phyloP scores from a whole-genome alignment of 805 yeast genomes.

The Candida vaughaniae region DNA sequence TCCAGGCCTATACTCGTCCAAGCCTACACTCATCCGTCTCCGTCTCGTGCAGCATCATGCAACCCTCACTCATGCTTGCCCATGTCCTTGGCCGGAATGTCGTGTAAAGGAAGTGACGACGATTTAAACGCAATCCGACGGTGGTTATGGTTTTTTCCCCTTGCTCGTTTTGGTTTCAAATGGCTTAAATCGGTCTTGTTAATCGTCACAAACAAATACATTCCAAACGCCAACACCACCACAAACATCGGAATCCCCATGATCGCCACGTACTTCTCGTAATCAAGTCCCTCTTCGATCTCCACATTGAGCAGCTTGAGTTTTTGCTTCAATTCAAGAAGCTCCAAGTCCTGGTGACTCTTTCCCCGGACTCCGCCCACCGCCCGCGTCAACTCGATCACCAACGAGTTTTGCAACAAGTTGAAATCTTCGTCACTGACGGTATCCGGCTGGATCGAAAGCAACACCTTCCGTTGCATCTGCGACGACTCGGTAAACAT shows the following conservation, averaged over 20 bases:
- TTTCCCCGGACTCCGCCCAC: constrained; percentile 42
- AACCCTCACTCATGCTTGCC: constrained; percentile 5
- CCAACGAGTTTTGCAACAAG: constrained; percentile 40
- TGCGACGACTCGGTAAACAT: constrained; percentile 55
- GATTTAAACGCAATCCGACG: constrained; percentile 29
- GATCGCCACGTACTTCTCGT: constrained; percentile 60
- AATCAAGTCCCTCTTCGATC: constrained; percentile 49
- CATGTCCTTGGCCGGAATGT: constrained; percentile 12
- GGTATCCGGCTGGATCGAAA: constrained; percentile 73
- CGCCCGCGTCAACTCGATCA: constrained; percentile 43
- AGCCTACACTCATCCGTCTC: no score
- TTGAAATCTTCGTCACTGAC: constrained; percentile 66
- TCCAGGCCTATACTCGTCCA: no score
- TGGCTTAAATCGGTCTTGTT: constrained; percentile 51
- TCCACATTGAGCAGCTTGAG: constrained; percentile 21
- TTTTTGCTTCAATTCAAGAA: constrained; percentile 28
- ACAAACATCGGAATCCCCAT: constrained; percentile 70
- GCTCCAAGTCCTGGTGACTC: constrained; percentile 44
- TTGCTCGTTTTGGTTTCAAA: constrained; percentile 28
- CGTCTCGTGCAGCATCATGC: no score
- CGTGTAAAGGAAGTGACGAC: constrained; percentile 30
- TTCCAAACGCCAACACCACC: constrained; percentile 53
- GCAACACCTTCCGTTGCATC: constrained; percentile 52
- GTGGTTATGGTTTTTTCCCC: constrained; percentile 27
- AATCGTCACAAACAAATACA: constrained; percentile 61